A percentile compares a stretch with the other conserved stretches of the same genome.
phyloP scores from a whole-genome alignment of 352 stramenopile species.

The Phytophthora pinifolia region DNA sequence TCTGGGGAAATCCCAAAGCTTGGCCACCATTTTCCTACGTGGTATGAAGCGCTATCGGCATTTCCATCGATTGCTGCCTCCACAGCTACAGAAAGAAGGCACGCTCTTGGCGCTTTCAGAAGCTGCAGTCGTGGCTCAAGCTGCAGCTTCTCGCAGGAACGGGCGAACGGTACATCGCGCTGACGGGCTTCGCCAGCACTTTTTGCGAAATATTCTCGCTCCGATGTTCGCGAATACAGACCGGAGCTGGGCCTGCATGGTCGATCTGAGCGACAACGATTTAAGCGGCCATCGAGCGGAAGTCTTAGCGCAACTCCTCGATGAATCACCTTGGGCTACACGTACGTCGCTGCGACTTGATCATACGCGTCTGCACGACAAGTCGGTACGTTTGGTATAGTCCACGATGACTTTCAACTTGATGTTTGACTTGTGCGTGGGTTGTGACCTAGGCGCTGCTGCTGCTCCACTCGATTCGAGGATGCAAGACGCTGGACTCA shows the following conservation, averaged over 20 bases:
- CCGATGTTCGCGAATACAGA: slow-evolving; percentile 70
- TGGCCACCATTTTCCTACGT: slow-evolving; percentile 62
- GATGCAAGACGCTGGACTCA: slow-evolving; percentile 49
- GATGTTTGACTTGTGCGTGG: slow-evolving; percentile 5
- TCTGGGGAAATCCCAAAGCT: slow-evolving; percentile 59
- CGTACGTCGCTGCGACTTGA: slow-evolving; percentile 58
- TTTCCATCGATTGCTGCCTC: slow-evolving; percentile 24
- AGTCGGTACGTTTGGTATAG: slow-evolving; percentile 37
- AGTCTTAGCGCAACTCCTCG: slow-evolving; percentile 51
- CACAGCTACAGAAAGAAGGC: slow-evolving; percentile 26
- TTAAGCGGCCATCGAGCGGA: slow-evolving; percentile 48
- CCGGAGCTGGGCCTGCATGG: slow-evolving; percentile 36
- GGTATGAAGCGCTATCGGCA: slow-evolving; percentile 48
- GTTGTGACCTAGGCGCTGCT: slow-evolving; percentile 42
- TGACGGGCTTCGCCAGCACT: slow-evolving; percentile 43
- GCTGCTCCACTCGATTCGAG: slow-evolving; percentile 59
- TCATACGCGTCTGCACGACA: slow-evolving; percentile 53
- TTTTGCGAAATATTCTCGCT: slow-evolving; percentile 54
- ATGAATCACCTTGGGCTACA: slow-evolving; percentile 38
- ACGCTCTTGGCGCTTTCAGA: slow-evolving; percentile 26
- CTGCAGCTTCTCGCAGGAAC: slow-evolving; percentile 16
- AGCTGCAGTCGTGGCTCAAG: slow-evolving; percentile 27
- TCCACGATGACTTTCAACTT: neutral
- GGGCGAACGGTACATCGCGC: slow-evolving; percentile 24
- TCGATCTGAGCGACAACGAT: slow-evolving; percentile 82